Percentiles rank a stretch among this genome's conserved stretches.
Evolutionary conservation across 345 rosid species (phyloP).

Genomic region (Laguncularia racemosa): DNA sequence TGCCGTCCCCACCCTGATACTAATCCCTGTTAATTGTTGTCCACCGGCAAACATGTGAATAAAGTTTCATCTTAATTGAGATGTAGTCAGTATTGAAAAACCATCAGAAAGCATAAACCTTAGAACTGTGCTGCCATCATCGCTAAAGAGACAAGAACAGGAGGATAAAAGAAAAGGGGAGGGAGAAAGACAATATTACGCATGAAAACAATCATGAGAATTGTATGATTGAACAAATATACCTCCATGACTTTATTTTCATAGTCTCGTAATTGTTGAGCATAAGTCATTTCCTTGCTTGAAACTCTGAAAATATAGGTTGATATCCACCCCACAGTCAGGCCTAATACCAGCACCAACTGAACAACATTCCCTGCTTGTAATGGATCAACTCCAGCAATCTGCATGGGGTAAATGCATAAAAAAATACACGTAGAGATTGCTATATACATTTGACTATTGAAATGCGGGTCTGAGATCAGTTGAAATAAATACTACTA

Average conservation of each 20-base stretch:
- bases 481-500: no score
- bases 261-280: slow-evolving; percentile 89
- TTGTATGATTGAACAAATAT: background rate
- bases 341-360: slow-evolving; percentile 73
- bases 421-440: background rate
- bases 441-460: background rate
- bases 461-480: background rate
- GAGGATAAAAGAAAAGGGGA: no score
- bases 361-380: slow-evolving; percentile 93
- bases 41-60: no score
- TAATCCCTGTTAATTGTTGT: no score
- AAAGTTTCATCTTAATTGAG: no score
- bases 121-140: no score
- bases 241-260: slow-evolving; percentile 96
- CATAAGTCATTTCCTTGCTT: slow-evolving; percentile 96
- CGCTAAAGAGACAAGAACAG: no score
- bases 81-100: no score
- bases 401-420: slow-evolving; percentile 28
- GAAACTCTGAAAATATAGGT: slow-evolving; percentile 89
- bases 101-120: no score
- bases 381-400: slow-evolving; percentile 74
- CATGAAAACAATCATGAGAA: no score
- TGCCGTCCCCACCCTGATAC: no score
- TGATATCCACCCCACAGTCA: slow-evolving; percentile 89
- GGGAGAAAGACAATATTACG: no score